These are phyloP conservation scores for Suhomyces canberraensis DNA, from an alignment of 805 yeast genomes.

Conservation along the genomic window DNA sequence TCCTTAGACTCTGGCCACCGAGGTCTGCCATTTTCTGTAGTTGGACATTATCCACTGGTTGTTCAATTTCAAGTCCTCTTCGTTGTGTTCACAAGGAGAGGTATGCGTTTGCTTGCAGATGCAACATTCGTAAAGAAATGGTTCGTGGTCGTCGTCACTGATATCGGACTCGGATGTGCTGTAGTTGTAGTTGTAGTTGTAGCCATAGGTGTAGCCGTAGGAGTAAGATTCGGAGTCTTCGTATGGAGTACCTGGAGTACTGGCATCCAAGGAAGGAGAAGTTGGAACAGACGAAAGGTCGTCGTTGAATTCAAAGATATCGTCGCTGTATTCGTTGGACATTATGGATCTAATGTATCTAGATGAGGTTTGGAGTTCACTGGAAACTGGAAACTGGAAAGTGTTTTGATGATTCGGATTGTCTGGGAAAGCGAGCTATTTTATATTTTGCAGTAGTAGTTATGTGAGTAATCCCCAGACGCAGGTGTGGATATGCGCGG, in stretches of 20 bases:
- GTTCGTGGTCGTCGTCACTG: slow-evolving; percentile 2
- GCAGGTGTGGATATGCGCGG: no score
- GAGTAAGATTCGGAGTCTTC: no score
- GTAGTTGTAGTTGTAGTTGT: slow-evolving; percentile 2
- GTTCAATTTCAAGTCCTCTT: slow-evolving; percentile 9
- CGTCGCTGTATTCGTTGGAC: slow-evolving; percentile 10
- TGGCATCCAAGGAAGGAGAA: slow-evolving; percentile 4
- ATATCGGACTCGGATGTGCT: slow-evolving; percentile 1
- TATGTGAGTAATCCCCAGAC: slow-evolving; percentile 7
- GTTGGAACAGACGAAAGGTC: slow-evolving; percentile 5
- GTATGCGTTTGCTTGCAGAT: slow-evolving; percentile 13
- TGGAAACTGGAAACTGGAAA: no score
- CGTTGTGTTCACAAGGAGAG: slow-evolving; percentile 11
- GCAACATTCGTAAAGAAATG: slow-evolving; percentile 14
- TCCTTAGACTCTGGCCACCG: slow-evolving; percentile 4
- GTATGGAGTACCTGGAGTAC: slow-evolving; percentile 6
- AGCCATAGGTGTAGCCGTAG: slow-evolving; percentile 7
- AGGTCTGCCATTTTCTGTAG: slow-evolving; percentile 15
- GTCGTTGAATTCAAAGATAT: slow-evolving; percentile 15
- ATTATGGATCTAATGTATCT: no score
- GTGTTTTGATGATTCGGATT: no score
- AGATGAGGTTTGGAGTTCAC: no score
- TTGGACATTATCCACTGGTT: slow-evolving; percentile 13
- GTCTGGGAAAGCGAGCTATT: neutral
- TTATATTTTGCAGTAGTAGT: slow-evolving; percentile 6